Evolutionary conservation across 768 basidiomycete genomes (phyloP).

Genomic region (Aureoboletus auriporus): DNA sequence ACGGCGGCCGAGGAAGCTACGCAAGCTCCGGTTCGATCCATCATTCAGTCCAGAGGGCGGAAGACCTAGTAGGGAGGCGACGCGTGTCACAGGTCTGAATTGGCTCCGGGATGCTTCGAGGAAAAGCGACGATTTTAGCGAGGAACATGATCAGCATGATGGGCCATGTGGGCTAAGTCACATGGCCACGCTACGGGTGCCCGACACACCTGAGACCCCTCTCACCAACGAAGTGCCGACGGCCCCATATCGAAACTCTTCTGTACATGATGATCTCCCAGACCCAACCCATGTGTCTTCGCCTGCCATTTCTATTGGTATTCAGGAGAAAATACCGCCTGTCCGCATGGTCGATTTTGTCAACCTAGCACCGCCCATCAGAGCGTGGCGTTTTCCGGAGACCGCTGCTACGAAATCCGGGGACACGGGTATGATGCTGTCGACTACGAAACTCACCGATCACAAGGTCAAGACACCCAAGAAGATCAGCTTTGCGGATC

Average conservation of each 20-base stretch:
- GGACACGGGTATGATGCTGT: not conserved
- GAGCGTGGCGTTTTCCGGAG: constrained; percentile 11
- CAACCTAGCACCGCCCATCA: constrained; percentile 8
- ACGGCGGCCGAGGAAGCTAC: constrained; percentile 25
- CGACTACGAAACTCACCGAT: constrained; percentile 5
- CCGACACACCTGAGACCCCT: constrained; percentile 11
- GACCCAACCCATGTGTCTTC: not conserved
- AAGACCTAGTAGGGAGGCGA: not conserved
- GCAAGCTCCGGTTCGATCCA: constrained; percentile 24
- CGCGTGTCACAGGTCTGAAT: not conserved
- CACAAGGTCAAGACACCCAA: constrained; percentile 19
- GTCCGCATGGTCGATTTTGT: constrained; percentile 29
- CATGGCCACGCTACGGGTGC: not conserved
- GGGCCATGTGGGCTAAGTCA: not conserved
- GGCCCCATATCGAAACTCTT: not conserved
- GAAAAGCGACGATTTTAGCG: not conserved
- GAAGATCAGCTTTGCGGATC: constrained; percentile 24
- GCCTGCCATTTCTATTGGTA: not conserved
- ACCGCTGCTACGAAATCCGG: not conserved
- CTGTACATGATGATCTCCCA: not conserved
- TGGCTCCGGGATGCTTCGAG: not conserved
- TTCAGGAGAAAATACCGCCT: not conserved
- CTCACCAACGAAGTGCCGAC: not conserved
- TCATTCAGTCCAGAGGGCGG: constrained; percentile 17
- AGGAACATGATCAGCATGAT: not conserved